A percentile compares a stretch with the other conserved stretches of the same genome.
phyloP scores from a whole-genome alignment of 306 rosid genomes.

The Cucurbita ficifolia region DNA sequence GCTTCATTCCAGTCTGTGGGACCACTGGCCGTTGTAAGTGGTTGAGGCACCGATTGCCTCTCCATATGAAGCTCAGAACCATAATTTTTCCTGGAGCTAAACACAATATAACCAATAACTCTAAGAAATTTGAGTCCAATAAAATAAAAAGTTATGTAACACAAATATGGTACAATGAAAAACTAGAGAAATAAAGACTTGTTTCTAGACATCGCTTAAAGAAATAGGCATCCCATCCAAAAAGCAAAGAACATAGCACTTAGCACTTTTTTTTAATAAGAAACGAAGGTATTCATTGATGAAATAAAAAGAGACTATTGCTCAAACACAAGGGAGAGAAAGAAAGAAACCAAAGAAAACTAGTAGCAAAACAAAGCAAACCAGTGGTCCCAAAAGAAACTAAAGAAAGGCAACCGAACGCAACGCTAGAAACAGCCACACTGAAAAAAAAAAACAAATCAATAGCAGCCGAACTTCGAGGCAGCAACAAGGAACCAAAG shows the following conservation, averaged over 20 bases:
- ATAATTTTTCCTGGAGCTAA: constrained; percentile 40
- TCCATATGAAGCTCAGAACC: constrained; percentile 57
- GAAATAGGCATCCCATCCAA: not conserved
- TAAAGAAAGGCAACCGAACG: too few species aligned
- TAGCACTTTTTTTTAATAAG: too few species aligned
- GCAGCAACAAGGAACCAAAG: not conserved
- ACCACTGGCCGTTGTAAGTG: constrained; percentile 39
- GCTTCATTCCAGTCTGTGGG: constrained; percentile 99
- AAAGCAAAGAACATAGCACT: not conserved
- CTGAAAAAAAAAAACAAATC: too few species aligned
- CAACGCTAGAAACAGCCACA: too few species aligned
- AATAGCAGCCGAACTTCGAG: not conserved
- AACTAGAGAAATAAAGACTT: not conserved
- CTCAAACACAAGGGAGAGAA: too few species aligned
- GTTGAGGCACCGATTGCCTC: constrained; percentile 44
- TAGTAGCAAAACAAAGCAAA: too few species aligned
- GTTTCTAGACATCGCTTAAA: not conserved
- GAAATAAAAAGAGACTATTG: too few species aligned
- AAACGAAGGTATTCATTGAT: too few species aligned
- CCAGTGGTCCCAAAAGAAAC: too few species aligned
- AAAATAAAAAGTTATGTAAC: not conserved
- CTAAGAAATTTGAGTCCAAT: not conserved
- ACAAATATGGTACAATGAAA: not conserved
- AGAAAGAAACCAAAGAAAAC: too few species aligned
- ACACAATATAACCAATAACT: not conserved